Evolutionary conservation across 23 red algal genomes (phyloP).

Genomic region (Gracilaria caudata): DNA sequence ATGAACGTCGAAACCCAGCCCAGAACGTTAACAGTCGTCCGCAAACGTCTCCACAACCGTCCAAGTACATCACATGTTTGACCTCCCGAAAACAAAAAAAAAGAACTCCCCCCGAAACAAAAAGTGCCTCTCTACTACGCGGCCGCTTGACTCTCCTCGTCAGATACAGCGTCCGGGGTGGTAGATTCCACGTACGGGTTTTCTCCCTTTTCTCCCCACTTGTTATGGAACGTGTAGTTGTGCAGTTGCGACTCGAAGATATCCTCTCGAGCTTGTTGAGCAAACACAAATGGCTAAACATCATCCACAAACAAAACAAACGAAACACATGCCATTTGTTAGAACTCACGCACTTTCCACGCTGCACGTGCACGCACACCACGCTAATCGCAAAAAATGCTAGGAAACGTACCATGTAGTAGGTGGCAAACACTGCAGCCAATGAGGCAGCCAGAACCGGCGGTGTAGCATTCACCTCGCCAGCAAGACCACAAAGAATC

Average conservation of each 20-base stretch:
- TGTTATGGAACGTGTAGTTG: slow-evolving; percentile 60
- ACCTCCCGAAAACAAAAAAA: not conserved
- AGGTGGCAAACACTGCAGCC: slow-evolving; percentile 62
- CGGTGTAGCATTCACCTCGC: slow-evolving; percentile 74
- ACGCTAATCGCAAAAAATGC: not conserved
- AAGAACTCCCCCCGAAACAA: not conserved
- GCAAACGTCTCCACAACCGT: too few relatives aligned
- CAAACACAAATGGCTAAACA: slow-evolving; percentile 62
- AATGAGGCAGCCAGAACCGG: slow-evolving; percentile 69
- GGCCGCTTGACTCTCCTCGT: slow-evolving; percentile 11
- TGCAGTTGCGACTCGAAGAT: slow-evolving; percentile 70
- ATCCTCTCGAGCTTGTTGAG: slow-evolving; percentile 77
- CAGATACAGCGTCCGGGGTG: not conserved
- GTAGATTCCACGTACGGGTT: slow-evolving; percentile 1
- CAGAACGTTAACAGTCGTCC: not conserved
- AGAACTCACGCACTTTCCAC: too few relatives aligned
- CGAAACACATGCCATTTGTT: not conserved
- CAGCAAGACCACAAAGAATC: slow-evolving; percentile 76
- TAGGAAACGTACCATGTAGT: slow-evolving; percentile 80
- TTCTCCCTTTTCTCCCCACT: slow-evolving; percentile 11
- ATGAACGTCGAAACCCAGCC: not conserved
- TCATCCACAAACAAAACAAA: not conserved
- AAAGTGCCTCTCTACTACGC: not conserved
- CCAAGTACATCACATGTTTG: not conserved
- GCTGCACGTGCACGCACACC: not conserved